Evolutionary conservation across 768 basidiomycete genomes (phyloP), one percentile per base, ranked within the genome.

Genomic region (Boletus insuetus): DNA sequence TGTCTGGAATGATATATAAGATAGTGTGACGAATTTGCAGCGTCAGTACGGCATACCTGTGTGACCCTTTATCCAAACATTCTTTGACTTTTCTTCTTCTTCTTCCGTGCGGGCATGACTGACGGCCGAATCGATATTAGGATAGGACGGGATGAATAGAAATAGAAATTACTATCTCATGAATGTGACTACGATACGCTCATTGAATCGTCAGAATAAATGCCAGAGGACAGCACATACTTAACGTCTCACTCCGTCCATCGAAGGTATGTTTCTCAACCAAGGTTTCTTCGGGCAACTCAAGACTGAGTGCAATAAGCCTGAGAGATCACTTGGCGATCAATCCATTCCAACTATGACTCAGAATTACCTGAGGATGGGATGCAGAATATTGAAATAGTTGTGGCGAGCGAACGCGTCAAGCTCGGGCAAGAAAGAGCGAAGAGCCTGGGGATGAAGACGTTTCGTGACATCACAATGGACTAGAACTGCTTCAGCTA

Each of bases 51-150:
- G 35, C 63, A 1, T 52, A 83, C 82, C 82, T 16, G 79, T 80
- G 55, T 84, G 83, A 3, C 82, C 82, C 54, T 82, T 83, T 6
- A 84, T 64, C 81, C 80, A 83, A 20, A 84, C 80, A 24, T 81
- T 79, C 45, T 79, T 78, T 0, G 80, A 76, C 54, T 74, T 75
- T 32, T 53, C 53, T 54, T 83, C 82, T 12, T 83, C 82, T 24
- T 78, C 78, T 44, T 72, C 61, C 7, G 74, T 72, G 20, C 81
- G 75, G 6, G 79, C 81, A 56, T 79, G 79, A 60, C 81, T 83
- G 46, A 35, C 4, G n/a, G 46, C 13, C 35, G n/a, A 41, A 8
- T 10, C 8, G 38, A 13, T 12, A 12, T 46, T 35, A 22, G 19
- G 14, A 29, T 10, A 4, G 2, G 41, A 31, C 12, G 6, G 22